Conservation (phyloP, 1,284 basidiomycete species). For the Tylopilus sp. region DNA sequence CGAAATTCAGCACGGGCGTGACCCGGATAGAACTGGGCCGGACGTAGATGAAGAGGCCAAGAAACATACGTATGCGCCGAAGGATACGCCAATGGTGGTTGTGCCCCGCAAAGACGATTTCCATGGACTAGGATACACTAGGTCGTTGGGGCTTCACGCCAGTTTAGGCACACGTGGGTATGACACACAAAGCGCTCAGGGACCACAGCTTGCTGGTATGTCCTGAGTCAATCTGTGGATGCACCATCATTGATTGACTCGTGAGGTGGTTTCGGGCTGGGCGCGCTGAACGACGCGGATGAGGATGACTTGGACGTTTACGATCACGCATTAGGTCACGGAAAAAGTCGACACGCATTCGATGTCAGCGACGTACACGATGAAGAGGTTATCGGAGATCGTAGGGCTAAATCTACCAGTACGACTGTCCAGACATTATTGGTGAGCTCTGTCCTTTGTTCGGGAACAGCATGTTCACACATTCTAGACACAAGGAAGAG, state of each 20-base stretch:
- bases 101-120: constrained; percentile 70
- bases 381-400: constrained; percentile 48
- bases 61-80: constrained; percentile 83
- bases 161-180: constrained; percentile 39
- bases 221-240: constrained; percentile 4
- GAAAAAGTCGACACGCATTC: constrained; percentile 64
- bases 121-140: constrained; percentile 77
- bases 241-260: background rate
- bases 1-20: constrained; percentile 60
- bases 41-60: constrained; percentile 73
- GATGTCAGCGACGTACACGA: constrained; percentile 61
- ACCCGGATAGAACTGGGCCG: constrained; percentile 41
- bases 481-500: constrained; percentile 36
- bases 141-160: constrained; percentile 63
- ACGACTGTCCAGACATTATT: constrained; percentile 2
- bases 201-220: constrained; percentile 60
- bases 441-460: constrained; percentile 14
- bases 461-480: constrained; percentile 22
- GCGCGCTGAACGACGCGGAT: constrained; percentile 83
- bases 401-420: constrained; percentile 7
- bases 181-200: constrained; percentile 31
- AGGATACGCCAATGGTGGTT: constrained; percentile 67
- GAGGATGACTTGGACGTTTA: constrained; percentile 90
- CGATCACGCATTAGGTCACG: constrained; percentile 41
- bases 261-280: constrained; percentile 79